Base-by-base conservation (phyloP, 495 filamentous ascomycete species). In the Tuber calosporum region DNA sequence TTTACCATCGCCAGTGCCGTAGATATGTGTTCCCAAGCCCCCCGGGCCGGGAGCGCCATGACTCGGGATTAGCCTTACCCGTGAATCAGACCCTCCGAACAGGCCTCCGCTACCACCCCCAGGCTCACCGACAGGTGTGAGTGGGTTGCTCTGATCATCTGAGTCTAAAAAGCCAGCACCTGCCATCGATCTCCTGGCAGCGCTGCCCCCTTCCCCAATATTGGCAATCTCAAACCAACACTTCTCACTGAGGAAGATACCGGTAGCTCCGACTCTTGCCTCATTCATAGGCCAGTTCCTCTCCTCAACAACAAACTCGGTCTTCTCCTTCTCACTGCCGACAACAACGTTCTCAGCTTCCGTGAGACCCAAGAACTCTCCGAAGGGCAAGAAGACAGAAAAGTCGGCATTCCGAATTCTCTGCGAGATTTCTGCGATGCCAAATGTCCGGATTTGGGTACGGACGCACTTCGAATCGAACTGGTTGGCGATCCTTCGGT, bases 381-480 rank as follows among this genome's bases (percentile, higher is more conserved):
- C 91, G 81, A 97, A 99, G 0, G 95, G 95, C 53, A 99, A 84
- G 85, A 99, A 99, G 39, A 99, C 84, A 75, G 92, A 96, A 84
- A 97, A 97, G 81, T 99, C 94, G 2, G 94, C 94, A 77, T 95
- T 93, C 62, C 93, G 87, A 45, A 98, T 85, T 13, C 95, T 87
- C 80, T 96, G 93, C 80, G 93, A 97, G 82, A 99, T 97, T 79
- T 99, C 95, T 6, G 94, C 93, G 80, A 99, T 96, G 40, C 95
- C 95, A 76, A 99, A 92, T 0, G 93, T 96, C 82, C 97, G 94
- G 6, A 99, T 88, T 83, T 99, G 95, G 41, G 90, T 90, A 22
- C 95, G 89, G 37, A 99, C 95, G 81, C 94, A 97, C 83, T 99
- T 98, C 85, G 93, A 97, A 82, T 99, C 95, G 77, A 98, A 98